Base-by-base conservation (phyloP, 805 yeast genomes). In the Starmerella roubikii region DNA sequence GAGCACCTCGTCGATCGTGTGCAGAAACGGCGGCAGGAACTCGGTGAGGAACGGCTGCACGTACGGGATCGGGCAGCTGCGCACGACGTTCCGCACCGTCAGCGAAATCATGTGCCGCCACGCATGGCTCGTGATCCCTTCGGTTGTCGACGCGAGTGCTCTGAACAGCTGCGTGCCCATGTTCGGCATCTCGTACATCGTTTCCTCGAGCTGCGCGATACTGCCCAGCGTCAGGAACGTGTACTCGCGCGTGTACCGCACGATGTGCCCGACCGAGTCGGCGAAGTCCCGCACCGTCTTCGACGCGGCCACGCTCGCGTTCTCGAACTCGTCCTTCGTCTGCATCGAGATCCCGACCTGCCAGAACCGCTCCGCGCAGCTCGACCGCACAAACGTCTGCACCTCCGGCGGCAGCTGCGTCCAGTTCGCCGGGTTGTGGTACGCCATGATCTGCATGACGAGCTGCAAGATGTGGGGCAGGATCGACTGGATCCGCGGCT, bases 41-140 rank as follows among this genome's bases (percentile, higher is more conserved):
- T 75, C 79, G 12, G 70, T 57, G 79, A 86, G 72, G 52, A 88
- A 91, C 2, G 69, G 61, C 30, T 69, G 71, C 31, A 81, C 74
- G 53, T 67, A 71, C 31, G 68, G 69, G 1, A 70, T 66, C 1
- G 98, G 98, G 58, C 98, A 91, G 55, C 83, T 81, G 51, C 83
- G 79, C 32, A 91, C 73, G 8, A 85, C 78, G 40, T 83, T 81
- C 49, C 97, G 70, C 38, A 91, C 69, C 40, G 91, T 91, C 32
- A 88, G 71, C 48, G 88, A 86, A 32, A 88, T 76, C 77, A 91
- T 81, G 55, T 93, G 98, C 47, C 93, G 79, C 98, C 98, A 91
- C 20, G 94, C 82, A 59, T 91, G 97, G 30, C 84, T 66, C 0
- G 97, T 83, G 16, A 91, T 78, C 15, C 98, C 98, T 1, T 26